These are phyloP conservation scores for Talaromyces rugulosus DNA, from an alignment of 2,329 filamentous ascomycete species.

Conservation along the genomic window DNA sequence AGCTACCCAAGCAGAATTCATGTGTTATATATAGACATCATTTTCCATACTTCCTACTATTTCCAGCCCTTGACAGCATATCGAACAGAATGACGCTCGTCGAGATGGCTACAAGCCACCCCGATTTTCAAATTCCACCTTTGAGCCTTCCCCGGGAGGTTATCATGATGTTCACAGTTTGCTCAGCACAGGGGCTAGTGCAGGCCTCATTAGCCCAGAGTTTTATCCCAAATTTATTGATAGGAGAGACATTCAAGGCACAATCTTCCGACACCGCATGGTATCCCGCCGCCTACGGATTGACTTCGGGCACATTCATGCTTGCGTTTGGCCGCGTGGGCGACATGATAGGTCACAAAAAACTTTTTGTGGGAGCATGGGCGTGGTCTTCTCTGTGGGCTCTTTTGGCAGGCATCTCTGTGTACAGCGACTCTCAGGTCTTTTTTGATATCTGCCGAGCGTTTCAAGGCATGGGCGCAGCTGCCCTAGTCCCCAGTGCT, in stretches of 20 bases:
- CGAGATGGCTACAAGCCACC: no score
- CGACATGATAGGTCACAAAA: background rate
- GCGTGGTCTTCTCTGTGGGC: conserved; percentile 65
- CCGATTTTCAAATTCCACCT: background rate
- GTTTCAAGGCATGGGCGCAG: conserved; percentile 68
- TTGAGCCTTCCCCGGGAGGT: background rate
- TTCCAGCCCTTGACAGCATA: no score
- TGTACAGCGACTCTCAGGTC: conserved; percentile 66
- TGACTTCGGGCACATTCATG: background rate
- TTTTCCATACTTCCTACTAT: no score
- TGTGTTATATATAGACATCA: no score
- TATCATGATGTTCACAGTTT: background rate
- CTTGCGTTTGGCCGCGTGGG: background rate
- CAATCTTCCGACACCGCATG: background rate
- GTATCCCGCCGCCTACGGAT: background rate
- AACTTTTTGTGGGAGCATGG: conserved; percentile 12
- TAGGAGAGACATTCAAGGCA: background rate
- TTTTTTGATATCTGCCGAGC: conserved; percentile 56
- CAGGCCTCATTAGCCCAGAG: background rate
- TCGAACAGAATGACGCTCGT: no score
- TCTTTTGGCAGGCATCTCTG: conserved; percentile 65
- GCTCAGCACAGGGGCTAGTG: background rate
- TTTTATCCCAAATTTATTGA: background rate
- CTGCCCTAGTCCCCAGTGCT: conserved; percentile 66
- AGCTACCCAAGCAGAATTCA: no score